Base-by-base conservation (phyloP, 768 basidiomycete genomes). In the Hypholoma fasciculare region DNA sequence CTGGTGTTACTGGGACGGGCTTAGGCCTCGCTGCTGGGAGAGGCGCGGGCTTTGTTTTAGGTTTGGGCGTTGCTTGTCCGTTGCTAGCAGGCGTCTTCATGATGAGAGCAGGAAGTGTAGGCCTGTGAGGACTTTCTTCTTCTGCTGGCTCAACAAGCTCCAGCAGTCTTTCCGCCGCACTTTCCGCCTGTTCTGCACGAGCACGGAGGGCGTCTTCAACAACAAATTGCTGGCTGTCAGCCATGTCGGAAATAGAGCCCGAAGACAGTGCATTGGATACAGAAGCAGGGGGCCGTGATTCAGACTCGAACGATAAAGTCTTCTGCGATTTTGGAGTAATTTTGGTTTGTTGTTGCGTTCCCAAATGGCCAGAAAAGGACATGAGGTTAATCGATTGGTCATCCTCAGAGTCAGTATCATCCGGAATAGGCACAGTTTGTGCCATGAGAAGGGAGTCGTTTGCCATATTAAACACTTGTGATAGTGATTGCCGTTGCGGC, bases 141-240 rank as follows among this genome's bases (percentile, higher is more conserved):
- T 86, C 88, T 48, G 92, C 91, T 13, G 88, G 84, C 60, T 94
- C 91, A 12, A 92, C 89, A 14, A 96, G 80, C 70, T 97, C 96
- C 39, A 96, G 70, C 26, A 98, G 74, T 49, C 92, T 83, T 69
- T 93, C 89, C 0, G 96, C 96, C 7, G 94, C 92, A 67, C 92
- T 94, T 69, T 95, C 92, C 0, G 96, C 96, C 69, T 97, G 96
- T 64, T 92, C 91, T 1, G 96, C 95, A 52, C 92, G 84, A 2
- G 92, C 92, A 44, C 88, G 83, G 63, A 96, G 71, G 30, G 88
- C 93, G 67, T 96, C 95, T 66, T 96, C 94, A 4, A 95, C 82
- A 12, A 85, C 77, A 63, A 80, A 69, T 62, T 78, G 76, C 61
- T 81, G 74, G 55, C 68, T 59, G 17, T 59, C 58, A 50, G 60